Evolutionary conservation across 345 rosid species (phyloP), one percentile per base, ranked within the genome.

Genomic region (Clausena lansium): DNA sequence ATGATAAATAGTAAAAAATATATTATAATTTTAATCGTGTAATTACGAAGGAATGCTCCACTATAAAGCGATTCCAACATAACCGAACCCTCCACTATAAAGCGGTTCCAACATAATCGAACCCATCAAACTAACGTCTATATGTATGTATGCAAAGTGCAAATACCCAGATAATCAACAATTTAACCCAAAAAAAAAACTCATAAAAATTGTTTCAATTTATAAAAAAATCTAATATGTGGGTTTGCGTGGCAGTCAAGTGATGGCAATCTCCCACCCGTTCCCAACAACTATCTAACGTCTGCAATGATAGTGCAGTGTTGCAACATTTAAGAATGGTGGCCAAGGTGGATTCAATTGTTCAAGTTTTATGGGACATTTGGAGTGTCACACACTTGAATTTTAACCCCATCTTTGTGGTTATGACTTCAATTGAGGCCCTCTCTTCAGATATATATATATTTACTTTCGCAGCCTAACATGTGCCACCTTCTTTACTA

Each of bases 191-290:
- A 15, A 52, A 50, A 17, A 14, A 0, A 13, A 47, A 39, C 69
- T 38, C n/a, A 25, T 4, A 28, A 58, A 41, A 64, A 5, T 24
- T 6, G 32, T 54, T 38, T 3, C 36, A 19, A 6, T 47, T 41
- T 41, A 41, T 41, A 39, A 9, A 30, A 19, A 6, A 4, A 15
- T 64, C 36, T 54, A 54, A 63, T 52, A 52, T 17, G 22, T 76
- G 67, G 71, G 79, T 82, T 82, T 75, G 80, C 84, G 82, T 82
- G 84, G 81, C 79, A 55, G 59, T 81, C 75, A 71, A 75, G 63
- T 72, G 85, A 81, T 78, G 80, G 85, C 71, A 57, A 33, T 81
- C 60, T 84, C 80, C 58, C 83, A 86, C 79, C 88, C 6, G 81
- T 65, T 70, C 78, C 35, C 81, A 84, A 78, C 87, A 13, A 81